Base-by-base conservation (phyloP, 257 asterid genomes). In the Nicotiana otophora region DNA sequence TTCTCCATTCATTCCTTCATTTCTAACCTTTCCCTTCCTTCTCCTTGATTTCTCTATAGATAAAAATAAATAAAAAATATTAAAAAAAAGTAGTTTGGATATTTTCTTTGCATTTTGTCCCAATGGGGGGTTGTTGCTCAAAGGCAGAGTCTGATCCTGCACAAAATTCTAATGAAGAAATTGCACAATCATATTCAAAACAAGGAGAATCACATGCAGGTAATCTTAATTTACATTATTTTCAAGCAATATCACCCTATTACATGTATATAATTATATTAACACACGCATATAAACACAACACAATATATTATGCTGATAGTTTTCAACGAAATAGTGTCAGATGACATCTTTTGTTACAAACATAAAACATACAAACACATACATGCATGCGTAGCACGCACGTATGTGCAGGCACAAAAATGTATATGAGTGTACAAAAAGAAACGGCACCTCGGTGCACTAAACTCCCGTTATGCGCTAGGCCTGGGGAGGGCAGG, bases 101-200 rank as follows among this genome's bases (percentile, higher is more conserved):
- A 15, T 26, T 58, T 51, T 26, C 80, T 75, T 51, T 51, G 63
- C 68, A 77, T 54, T 75, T 33, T 61, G 58, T 74, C 23, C 67
- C 78, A 66, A 90, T 91, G 95, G 95, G 95, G 63, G 79, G 85
- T 84, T 91, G 93, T 86, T 91, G 93, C 86, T 82, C 91, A 57
- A 64, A 16, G 85, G 82, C 20, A 20, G 82, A 79, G 31, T 19
- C 60, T 46, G 60, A 62, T 31, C 69, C 82, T 48, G 75, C 82
- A 48, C 42, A 61, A 60, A 46, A 28, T 36, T 51, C 36, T 51
- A 26, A 75, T 75, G 54, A 72, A 57, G 72, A 23, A 54, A 62
- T 55, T 67, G 62, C 16, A 48, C 55, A 75, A 75, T 48, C 80
- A 75, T 26, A 15, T 28, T 51, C 64, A 8, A 42, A 72, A 74